Evolutionary conservation across 805 yeast species (phyloP), one percentile per base, ranked within the genome.

Genomic region (Starmerella stigmatis): DNA sequence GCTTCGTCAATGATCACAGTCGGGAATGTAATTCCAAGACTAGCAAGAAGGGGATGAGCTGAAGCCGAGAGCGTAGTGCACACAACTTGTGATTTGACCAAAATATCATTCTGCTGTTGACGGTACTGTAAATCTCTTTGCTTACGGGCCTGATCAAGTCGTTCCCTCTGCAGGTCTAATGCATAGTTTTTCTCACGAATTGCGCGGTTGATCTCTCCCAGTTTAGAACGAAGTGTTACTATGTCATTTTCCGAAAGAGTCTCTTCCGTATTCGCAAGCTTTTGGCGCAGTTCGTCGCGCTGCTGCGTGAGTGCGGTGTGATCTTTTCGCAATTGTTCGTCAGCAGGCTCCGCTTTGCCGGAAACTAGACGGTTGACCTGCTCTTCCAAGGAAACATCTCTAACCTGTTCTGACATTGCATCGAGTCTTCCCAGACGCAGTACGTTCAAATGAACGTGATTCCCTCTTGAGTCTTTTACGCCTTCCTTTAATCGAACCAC

Each of bases 1-100:
- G 98, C 98, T 63, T 89, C 98, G 67, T 89, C 98, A 49, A 89
- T 80, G 41, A 89, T 79, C 2, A 92, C 96, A 4, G 94, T 85
- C 40, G 83, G 94, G 60, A 92, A 89, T 34, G 75, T 74, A 57
- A 86, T 72, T 9, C 86, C 78, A 59, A 89, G 65, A 34, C 78
- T 72, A 0, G 86, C 78, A 32, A 89, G 70, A 48, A 86, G 76
- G 51, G 84, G 92, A 65, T 86, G 95, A 0, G 97, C 96, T 4
- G 96, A 77, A 23, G 96, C 97, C 0, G 96, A 88, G 27, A 89
- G 67, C 0, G 98, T 89, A 0, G 96, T 73, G 58, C 97, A 92
- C 15, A 89, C 82, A 37, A 92, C 78, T 50, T 88, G 85, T 13
- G 96, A 86, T 11, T 74, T 75, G 25, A 72, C 71, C 46, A 89